A percentile compares a stretch with the other conserved stretches of the same genome.
Conservation (phyloP, 2,329 filamentous ascomycete species). For the Byssothecium circinans region DNA sequence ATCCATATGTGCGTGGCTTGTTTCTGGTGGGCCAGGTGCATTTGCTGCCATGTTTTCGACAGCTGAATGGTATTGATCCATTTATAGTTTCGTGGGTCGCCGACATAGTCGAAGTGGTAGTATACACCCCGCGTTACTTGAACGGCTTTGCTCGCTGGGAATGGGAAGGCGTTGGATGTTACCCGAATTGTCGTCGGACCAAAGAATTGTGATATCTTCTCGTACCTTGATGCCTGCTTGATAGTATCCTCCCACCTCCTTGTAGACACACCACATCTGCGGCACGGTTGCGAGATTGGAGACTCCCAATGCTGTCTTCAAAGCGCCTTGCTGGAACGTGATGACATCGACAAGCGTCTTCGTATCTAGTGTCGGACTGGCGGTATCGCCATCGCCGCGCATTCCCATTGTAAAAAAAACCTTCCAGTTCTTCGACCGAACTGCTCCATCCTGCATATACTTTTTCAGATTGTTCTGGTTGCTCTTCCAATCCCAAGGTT, state of each 20-base stretch:
- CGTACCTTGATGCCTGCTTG: constrained; percentile 62
- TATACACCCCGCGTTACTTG: constrained; percentile 65
- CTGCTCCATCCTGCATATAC: constrained; percentile 29
- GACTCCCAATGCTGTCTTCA: constrained; percentile 55
- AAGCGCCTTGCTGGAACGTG: constrained; percentile 58
- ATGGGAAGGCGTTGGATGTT: constrained; percentile 63
- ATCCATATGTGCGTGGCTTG: constrained; percentile 64
- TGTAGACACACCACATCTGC: constrained; percentile 71
- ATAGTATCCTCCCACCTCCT: constrained; percentile 69
- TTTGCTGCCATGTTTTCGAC: constrained; percentile 64
- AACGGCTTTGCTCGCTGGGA: constrained; percentile 56
- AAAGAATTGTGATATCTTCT: constrained; percentile 67
- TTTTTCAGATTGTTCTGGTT: constrained; percentile 28
- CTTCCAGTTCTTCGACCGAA: constrained; percentile 61
- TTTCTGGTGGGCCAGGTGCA: constrained; percentile 61
- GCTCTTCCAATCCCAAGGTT: constrained; percentile 32
- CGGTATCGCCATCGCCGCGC: constrained; percentile 67
- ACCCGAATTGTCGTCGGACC: constrained; percentile 69
- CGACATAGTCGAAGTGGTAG: constrained; percentile 64
- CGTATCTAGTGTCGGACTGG: constrained; percentile 32
- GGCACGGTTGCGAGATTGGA: constrained; percentile 56
- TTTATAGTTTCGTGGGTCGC: constrained; percentile 58
- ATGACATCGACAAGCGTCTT: constrained; percentile 58
- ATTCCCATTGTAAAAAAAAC: constrained; percentile 66
- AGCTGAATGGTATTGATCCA: constrained; percentile 64